Base-by-base conservation (phyloP, 306 rosid genomes). In the Cucurbita ficifolia region DNA sequence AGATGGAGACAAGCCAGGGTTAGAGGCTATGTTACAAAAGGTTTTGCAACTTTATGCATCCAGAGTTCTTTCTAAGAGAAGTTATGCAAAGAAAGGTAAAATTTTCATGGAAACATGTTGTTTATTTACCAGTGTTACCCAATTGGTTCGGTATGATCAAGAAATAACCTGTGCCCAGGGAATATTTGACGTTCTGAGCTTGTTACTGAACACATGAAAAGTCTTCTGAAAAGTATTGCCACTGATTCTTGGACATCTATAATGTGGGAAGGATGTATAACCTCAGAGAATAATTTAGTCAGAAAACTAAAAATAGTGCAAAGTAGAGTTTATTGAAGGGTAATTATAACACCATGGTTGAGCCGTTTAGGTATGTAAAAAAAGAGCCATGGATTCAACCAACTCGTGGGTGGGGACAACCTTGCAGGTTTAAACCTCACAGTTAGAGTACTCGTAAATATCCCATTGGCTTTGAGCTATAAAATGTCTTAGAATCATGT, bases 1-100 rank as follows among this genome's bases (percentile, higher is more conserved):
- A 88, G 97, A 93, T 78, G 97, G 86, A 42, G 98, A 93, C 83
- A 93, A 88, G 86, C 98, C 98, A 10, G 98, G 98, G 70, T 81
- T 93, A 48, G 97, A 86, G 92, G 97, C 98, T 73, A 93, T 93
- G 97, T 52, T 93, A 79, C 96, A 84, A 80, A 93, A 93, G 85
- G 97, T 93, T 74, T 84, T 93, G 84, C 98, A 90, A 81, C 90
- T 88, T 24, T 90, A 90, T 78, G 98, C 98, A 79, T 87, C 97
- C 64, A 86, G 36, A 48, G 86, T 85, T 87, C 98, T 93, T 76
- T 88, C 94, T 13, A 93, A 84, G 74, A 90, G 98, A 53, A 90
- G 85, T 70, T 87, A 93, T 76, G 90, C 90, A 74, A 79, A 79
- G 83, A 90, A 85, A 88, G 97, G 96, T 88, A 58, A 75, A 16